Evolutionary conservation across 768 basidiomycete genomes (phyloP).

Genomic region (Suillus plorans): DNA sequence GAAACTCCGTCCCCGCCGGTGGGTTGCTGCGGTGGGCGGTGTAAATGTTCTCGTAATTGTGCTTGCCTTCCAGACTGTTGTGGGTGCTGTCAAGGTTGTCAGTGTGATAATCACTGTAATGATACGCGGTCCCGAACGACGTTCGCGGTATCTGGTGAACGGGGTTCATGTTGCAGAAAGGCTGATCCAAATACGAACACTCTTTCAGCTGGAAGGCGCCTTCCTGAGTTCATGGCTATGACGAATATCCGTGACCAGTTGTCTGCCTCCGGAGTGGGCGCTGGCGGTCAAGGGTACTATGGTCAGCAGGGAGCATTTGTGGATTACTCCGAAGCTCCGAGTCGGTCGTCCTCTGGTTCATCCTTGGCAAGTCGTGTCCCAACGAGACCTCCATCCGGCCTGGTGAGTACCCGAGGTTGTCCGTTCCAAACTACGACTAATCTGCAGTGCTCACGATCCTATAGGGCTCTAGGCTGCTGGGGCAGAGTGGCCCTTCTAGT

Average conservation of each 20-base stretch:
- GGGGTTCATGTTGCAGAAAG: conserved; percentile 22
- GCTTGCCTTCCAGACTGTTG: conserved; percentile 32
- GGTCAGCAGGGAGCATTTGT: conserved; percentile 24
- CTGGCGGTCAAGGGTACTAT: conserved; percentile 21
- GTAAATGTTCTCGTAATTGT: conserved; percentile 35
- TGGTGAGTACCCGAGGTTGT: conserved; percentile 18
- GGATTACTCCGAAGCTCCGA: conserved; percentile 23
- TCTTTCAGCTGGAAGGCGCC: conserved; percentile 18
- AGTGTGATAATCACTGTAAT: conserved; percentile 26
- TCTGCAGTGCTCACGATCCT: conserved; percentile 9
- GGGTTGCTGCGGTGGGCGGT: conserved; percentile 33
- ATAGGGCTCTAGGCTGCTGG: conserved; percentile 27
- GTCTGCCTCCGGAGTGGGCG: conserved; percentile 21
- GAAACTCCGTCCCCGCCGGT: conserved; percentile 20
- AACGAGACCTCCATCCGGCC: conserved; percentile 28
- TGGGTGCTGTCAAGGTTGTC: conserved; percentile 31
- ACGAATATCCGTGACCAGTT: conserved; percentile 29
- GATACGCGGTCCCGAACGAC: conserved; percentile 22
- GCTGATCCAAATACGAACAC: conserved; percentile 12
- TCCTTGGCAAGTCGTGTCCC: conserved; percentile 34
- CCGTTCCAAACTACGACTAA: background rate
- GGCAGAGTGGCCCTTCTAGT: conserved; percentile 11
- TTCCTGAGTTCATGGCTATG: conserved; percentile 35
- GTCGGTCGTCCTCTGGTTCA: conserved; percentile 32
- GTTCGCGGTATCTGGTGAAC: conserved; percentile 36